Conservation (phyloP, 768 basidiomycete species). For the Naematelia aurantialba region DNA sequence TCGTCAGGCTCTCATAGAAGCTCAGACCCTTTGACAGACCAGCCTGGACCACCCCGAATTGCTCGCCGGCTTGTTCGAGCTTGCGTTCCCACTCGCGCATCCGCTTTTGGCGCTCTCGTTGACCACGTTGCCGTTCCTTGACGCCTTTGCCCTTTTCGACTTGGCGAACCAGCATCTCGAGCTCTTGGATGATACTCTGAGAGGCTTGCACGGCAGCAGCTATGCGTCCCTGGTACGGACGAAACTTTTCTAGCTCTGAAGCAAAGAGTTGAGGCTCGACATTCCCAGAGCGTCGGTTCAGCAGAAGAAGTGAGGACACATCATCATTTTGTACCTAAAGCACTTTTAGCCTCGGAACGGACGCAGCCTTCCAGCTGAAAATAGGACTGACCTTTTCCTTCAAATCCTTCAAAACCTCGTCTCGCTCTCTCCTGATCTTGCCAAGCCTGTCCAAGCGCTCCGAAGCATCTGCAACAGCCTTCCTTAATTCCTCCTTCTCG, state of each 20-base stretch:
- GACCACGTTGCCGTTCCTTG: conserved; percentile 70
- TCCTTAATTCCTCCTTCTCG: conserved; percentile 69
- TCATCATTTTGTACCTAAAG: conserved; percentile 87
- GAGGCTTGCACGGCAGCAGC: conserved; percentile 74
- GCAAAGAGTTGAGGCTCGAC: conserved; percentile 87
- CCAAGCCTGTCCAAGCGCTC: conserved; percentile 65
- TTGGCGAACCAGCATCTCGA: conserved; percentile 67
- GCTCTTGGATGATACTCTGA: conserved; percentile 67
- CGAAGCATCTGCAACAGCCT: conserved; percentile 48
- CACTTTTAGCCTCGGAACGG: conserved; percentile 3
- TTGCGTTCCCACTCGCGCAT: conserved; percentile 70
- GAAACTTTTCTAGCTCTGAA: conserved; percentile 91
- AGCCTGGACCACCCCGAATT: conserved; percentile 79
- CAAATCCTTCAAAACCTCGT: conserved; percentile 82
- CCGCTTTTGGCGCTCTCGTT: conserved; percentile 74
- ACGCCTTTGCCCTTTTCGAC: conserved; percentile 71
- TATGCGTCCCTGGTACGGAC: conserved; percentile 80
- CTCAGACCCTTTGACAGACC: conserved; percentile 82
- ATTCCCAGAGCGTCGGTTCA: conserved; percentile 77
- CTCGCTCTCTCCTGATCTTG: conserved; percentile 79
- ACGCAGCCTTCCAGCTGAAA: not conserved
- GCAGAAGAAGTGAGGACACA: conserved; percentile 85
- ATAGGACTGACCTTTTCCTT: conserved; percentile 75
- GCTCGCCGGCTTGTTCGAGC: conserved; percentile 72
- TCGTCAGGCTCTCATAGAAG: conserved; percentile 78